These are phyloP conservation scores for Corymbia calophylla DNA, from an alignment of 441 rosid genomes.

Conservation along the genomic window DNA sequence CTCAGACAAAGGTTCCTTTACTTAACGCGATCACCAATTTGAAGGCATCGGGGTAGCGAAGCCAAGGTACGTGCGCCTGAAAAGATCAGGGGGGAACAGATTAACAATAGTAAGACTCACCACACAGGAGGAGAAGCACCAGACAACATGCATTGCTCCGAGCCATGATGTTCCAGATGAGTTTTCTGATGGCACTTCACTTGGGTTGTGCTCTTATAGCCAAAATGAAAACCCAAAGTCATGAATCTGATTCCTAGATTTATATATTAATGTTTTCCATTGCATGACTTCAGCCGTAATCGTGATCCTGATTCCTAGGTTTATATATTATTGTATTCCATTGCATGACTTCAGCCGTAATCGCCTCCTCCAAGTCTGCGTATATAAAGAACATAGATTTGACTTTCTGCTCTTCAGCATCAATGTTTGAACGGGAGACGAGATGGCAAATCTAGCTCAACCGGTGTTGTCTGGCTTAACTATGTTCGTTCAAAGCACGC, in stretches of 20 bases:
- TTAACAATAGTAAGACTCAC: not conserved
- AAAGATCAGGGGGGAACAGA: not conserved
- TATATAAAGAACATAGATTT: not conserved
- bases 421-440: not conserved
- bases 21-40: not conserved
- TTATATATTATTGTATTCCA: no score
- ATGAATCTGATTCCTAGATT: not conserved
- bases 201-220: not conserved
- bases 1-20: not conserved
- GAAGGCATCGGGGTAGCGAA: not conserved
- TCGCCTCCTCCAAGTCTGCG: not conserved
- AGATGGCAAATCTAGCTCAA: not conserved
- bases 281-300: not conserved
- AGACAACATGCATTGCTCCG: not conserved
- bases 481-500: not conserved
- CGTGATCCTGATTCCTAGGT: not conserved
- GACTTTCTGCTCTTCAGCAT: not conserved
- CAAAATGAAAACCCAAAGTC: not conserved
- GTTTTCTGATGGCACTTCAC: not conserved
- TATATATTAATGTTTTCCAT: not conserved
- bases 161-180: not conserved
- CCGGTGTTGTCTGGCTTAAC: not conserved
- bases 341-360: no score
- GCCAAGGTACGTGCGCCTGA: not conserved
- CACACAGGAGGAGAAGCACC: not conserved